Base-by-base conservation (phyloP, 2,329 filamentous ascomycete genomes). In the Cephalotrichum gorgonifer region DNA sequence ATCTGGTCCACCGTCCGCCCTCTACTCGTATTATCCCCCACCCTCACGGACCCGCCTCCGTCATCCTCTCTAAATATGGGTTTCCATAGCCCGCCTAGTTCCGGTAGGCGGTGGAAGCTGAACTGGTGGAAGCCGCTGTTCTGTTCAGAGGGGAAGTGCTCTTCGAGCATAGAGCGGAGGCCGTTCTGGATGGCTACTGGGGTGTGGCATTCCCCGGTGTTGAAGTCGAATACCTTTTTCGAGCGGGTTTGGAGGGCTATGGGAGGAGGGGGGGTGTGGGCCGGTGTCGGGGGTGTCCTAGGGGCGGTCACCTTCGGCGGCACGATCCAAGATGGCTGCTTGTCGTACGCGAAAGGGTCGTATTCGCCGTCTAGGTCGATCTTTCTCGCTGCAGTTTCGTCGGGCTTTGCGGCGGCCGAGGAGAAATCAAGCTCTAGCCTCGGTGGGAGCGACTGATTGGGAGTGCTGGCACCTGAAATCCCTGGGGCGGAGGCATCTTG, bases 101-200 rank as follows among this genome's bases (percentile, higher is more conserved):
- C 75, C 1, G 71, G 70, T 2, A 75, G 60, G 25, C 74, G 58
- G 0, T 71, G 65, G 44, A 72, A 74, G 42, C 67, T 66, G 53
- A 73, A 70, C 44, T 75, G 73, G 6, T 66, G 66, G 49, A 73
- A 76, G 2, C 68, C 70, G 6, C 67, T 58, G 2, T 70, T 65
- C 30, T n/a, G n/a, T n/a, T 71, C 68, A 0, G 70, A 64, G 0
- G 74, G 71, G 47, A 81, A 78, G 51, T 75, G 70, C 2, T 63
- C 60, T 44, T 67, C 71, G 0, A 83, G 65, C 3, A 80, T 60
- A 15, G 70, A 69, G 3, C 80, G 71, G 15, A 83, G 60, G 1
- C 71, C 70, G 55, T 83, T 81, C 53, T 84, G 80, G 6, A 78
- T 63, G 1, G 67, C 65, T 3, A 81, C 68, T 1, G 76, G 71